Base-by-base conservation (phyloP, 495 filamentous ascomycete genomes). In the Aspergillus sclerotiicarbonarius region DNA sequence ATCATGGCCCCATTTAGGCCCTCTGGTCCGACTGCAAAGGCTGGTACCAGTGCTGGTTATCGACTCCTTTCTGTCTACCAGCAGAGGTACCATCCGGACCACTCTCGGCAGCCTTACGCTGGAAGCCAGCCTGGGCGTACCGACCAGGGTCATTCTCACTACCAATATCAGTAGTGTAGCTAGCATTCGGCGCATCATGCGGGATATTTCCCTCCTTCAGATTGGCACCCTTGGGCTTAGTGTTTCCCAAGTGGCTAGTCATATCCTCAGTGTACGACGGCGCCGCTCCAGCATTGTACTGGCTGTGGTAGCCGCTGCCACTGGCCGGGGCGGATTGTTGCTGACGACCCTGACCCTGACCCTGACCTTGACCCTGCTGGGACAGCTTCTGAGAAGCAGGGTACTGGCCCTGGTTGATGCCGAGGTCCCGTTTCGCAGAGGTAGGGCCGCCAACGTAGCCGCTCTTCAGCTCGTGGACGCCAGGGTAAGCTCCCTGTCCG, bases 111-210 rank as follows among this genome's bases (percentile, higher is more conserved):
- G 67, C 65, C 16, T 47, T 57, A 39, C 64, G 70, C 72, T 80
- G 65, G 59, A 84, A 78, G 52, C 78, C 73, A 21, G 70, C 55
- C 71, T 79, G 76, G 13, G 83, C 84, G 16, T 69, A 56, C 21
- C 85, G 69, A n/a, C 82, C 83, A 19, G 87, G 86, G 71, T 89
- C 87, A 57, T 87, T 75, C 56, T 81, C 64, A 7, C 70, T 70
- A 5, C 86, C 86, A 64, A 89, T 83, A 3, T 87, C 82, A 19
- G 73, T 65, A 48, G 65, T 81, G 66, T 84, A 87, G 64, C 82
- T 86, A 15, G 79, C 81, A 56, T 87, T 88, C 18, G 81, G 76
- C 16, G 74, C 67, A 20, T 72, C 59, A 25, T 68, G 63, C n/a
- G 79, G 69, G 65, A 84, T 80, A 0, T 76, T 82, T 20, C 81